Evolutionary conservation across 2,329 filamentous ascomycete species (phyloP).

Genomic region (Sclerotinia sclerotiorum): DNA sequence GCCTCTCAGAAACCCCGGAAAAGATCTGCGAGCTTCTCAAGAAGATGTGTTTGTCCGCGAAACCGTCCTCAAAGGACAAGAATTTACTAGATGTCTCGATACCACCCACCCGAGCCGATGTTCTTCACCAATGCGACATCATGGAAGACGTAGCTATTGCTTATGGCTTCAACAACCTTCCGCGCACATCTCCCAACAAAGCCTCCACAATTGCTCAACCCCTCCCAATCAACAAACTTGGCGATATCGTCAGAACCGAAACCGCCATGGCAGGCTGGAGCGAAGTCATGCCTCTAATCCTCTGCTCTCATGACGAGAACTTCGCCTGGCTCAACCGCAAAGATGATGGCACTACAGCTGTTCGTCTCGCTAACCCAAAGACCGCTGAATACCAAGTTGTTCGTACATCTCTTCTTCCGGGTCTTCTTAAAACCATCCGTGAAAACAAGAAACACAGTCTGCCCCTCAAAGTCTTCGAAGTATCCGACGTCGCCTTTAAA

Average conservation of each 20-base stretch:
- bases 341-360: slow-evolving; percentile 79
- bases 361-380: slow-evolving; percentile 89
- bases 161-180: slow-evolving; percentile 96
- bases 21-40: slow-evolving; percentile 76
- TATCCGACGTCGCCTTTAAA: slow-evolving; percentile 89
- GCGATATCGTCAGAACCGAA: slow-evolving; percentile 86
- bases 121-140: slow-evolving; percentile 94
- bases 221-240: slow-evolving; percentile 88
- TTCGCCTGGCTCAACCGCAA: slow-evolving; percentile 91
- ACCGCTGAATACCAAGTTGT: slow-evolving; percentile 92
- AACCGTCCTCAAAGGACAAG: slow-evolving; percentile 66
- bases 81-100: slow-evolving; percentile 79
- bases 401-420: slow-evolving; percentile 80
- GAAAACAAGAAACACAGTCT: slow-evolving; percentile 89
- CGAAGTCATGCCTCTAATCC: slow-evolving; percentile 92
- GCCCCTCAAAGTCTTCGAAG: slow-evolving; percentile 91
- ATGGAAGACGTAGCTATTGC: slow-evolving; percentile 98
- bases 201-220: slow-evolving; percentile 84
- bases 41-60: slow-evolving; percentile 86
- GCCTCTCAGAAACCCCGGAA: slow-evolving; percentile 71
- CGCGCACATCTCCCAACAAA: slow-evolving; percentile 81
- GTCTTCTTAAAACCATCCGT: slow-evolving; percentile 86
- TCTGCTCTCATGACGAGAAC: slow-evolving; percentile 98
- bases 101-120: slow-evolving; percentile 86
- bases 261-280: slow-evolving; percentile 93